phyloP scores from a whole-genome alignment of 1,284 basidiomycete genomes.

The Puccinia polysora region DNA sequence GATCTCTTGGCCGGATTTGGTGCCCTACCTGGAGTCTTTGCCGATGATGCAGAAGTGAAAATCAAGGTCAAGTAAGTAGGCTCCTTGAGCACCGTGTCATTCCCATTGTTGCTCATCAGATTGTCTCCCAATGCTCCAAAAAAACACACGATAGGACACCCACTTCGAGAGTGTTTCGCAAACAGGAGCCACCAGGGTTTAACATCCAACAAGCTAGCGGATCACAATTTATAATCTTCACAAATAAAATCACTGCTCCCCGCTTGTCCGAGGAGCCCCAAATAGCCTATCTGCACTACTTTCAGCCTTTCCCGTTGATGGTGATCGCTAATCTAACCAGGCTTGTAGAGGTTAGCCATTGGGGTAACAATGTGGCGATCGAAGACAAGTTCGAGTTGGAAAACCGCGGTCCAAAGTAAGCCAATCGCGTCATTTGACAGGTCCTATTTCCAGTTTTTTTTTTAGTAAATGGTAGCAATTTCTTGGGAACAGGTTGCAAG shows the following conservation, averaged over 20 bases:
- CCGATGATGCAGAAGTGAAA: constrained; percentile 23
- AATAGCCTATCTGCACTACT: constrained; percentile 70
- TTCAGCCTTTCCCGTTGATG: constrained; percentile 71
- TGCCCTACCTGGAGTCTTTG: constrained; percentile 15
- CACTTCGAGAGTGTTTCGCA: constrained; percentile 16
- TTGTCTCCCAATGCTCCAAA: not conserved
- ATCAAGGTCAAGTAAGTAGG: constrained; percentile 43
- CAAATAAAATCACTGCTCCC: not conserved
- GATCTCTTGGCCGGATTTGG: constrained; percentile 43
- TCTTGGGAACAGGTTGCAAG: constrained; percentile 66
- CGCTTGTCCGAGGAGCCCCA: constrained; percentile 59
- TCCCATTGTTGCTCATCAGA: not conserved
- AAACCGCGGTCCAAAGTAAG: constrained; percentile 82
- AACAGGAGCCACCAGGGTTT: constrained; percentile 19
- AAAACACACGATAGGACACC: constrained; percentile 11
- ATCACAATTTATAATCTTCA: constrained; percentile 20
- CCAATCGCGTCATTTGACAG: constrained; percentile 45
- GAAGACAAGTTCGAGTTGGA: constrained; percentile 77
- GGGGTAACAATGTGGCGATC: constrained; percentile 90
- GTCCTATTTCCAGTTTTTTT: not conserved
- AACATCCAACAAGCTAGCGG: constrained; percentile 28
- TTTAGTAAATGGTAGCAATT: not conserved
- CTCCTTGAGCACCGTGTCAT: too few relatives aligned
- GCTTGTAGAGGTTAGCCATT: constrained; percentile 85
- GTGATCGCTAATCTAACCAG: constrained; percentile 70